These are phyloP conservation scores for Zygnema cylindricum DNA, from an alignment of 139 green algal genomes.

Conservation along the genomic window DNA sequence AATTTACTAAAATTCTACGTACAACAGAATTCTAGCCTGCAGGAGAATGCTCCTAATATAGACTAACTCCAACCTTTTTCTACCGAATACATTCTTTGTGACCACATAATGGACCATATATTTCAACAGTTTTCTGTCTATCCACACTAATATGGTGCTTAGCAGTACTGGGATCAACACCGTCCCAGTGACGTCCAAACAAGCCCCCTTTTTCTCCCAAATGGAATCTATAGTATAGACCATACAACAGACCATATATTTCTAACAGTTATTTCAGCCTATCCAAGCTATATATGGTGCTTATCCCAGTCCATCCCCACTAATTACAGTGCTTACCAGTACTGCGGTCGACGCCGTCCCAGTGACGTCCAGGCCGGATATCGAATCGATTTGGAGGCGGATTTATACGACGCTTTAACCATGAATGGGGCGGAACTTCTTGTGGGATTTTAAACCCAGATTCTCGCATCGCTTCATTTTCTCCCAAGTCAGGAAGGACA, in stretches of 20 bases:
- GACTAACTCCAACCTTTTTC: no score
- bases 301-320: not conserved
- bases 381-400: slow-evolving; percentile 86
- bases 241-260: no score
- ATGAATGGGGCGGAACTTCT: slow-evolving; percentile 90
- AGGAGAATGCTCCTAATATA: no score
- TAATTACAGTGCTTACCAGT: slow-evolving; percentile 73
- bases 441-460: slow-evolving; percentile 88
- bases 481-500: slow-evolving; percentile 17
- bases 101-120: no score
- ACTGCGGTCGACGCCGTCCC: slow-evolving; percentile 94
- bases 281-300: not conserved
- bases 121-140: no score
- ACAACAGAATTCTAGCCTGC: no score
- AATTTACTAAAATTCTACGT: no score
- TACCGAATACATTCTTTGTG: no score
- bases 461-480: slow-evolving; percentile 43
- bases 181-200: no score
- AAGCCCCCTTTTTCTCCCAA: not conserved
- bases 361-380: slow-evolving; percentile 93
- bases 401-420: slow-evolving; percentile 82
- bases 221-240: not conserved
- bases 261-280: no score
- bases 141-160: no score
- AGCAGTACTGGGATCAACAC: no score